Conservation (phyloP, 2,329 filamentous ascomycete genomes). For the Venturia oleaginea region DNA sequence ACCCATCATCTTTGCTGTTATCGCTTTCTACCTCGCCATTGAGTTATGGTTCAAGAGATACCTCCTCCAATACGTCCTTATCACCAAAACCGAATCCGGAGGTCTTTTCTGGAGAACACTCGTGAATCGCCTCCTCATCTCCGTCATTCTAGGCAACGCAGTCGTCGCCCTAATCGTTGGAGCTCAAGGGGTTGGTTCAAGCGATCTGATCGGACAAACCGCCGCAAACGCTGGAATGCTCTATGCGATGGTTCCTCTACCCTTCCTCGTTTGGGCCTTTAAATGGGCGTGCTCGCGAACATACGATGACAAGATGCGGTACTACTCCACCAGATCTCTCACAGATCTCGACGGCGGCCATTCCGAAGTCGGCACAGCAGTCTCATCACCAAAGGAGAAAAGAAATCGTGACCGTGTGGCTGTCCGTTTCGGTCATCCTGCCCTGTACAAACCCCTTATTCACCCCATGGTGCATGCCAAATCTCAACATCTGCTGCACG, state of each 20-base stretch:
- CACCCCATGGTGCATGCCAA: constrained; percentile 17
- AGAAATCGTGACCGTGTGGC: constrained; percentile 8
- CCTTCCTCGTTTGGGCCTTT: constrained; percentile 70
- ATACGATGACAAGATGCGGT: constrained; percentile 8
- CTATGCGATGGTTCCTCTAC: constrained; percentile 58
- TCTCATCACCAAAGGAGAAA: not conserved
- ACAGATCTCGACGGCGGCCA: constrained; percentile 1
- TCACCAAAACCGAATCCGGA: constrained; percentile 93
- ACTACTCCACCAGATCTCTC: constrained; percentile 17
- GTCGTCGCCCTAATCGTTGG: constrained; percentile 58
- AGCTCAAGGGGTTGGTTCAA: constrained; percentile 46
- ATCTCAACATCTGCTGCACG: constrained; percentile 7
- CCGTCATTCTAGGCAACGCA: constrained; percentile 65
- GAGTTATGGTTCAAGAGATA: constrained; percentile 95
- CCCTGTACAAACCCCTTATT: constrained; percentile 20
- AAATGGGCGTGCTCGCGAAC: constrained; percentile 64
- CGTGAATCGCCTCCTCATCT: constrained; percentile 85
- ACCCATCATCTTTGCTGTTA: constrained; percentile 76
- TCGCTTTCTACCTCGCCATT: constrained; percentile 78
- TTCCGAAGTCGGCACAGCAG: not conserved
- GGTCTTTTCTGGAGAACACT: constrained; percentile 86
- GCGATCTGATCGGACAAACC: constrained; percentile 42
- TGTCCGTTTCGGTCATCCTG: constrained; percentile 13
- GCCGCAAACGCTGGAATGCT: constrained; percentile 39
- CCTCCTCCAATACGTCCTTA: constrained; percentile 60